A percentile compares a stretch with the other conserved stretches of the same genome.
Conservation (phyloP, 139 green algal species). For the Chlorella sp. region DNA sequence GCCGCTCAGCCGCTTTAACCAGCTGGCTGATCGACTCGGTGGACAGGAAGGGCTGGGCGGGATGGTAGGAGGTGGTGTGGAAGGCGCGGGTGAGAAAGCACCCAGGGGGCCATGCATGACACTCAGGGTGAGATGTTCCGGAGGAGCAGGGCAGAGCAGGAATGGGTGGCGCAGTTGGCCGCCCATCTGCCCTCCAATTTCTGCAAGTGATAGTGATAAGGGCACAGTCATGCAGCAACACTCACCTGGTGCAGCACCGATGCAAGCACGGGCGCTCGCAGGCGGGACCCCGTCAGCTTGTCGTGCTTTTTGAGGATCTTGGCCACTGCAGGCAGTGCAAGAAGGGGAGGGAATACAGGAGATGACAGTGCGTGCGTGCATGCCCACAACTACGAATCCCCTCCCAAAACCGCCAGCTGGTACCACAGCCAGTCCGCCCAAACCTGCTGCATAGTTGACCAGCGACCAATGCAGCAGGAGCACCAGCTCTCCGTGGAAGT, state of each 20-base stretch:
- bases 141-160: too few species aligned
- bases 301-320: conserved; percentile 95
- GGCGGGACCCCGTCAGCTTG: conserved; percentile 69
- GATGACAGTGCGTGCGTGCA: too few species aligned
- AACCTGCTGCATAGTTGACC: conserved; percentile 67
- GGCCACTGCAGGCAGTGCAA: conserved; percentile 60
- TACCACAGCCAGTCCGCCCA: too few species aligned
- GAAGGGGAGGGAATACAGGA: too few species aligned
- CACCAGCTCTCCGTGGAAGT: conserved; percentile 67
- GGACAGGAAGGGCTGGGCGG: conserved; percentile 76
- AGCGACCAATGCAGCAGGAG: conserved; percentile 86
- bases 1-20: conserved; percentile 66
- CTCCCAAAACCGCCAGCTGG: too few species aligned
- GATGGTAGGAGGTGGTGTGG: not conserved
- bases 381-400: too few species aligned
- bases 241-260: conserved; percentile 25
- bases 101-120: too few species aligned
- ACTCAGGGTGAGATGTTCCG: too few species aligned
- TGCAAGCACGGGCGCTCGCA: conserved; percentile 15
- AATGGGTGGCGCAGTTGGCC: too few species aligned
- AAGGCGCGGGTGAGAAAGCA: not conserved
- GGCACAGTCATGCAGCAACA: too few species aligned
- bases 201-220: too few species aligned
- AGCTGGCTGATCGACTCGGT: conserved; percentile 75
- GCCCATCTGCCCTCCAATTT: too few species aligned